Percentiles rank a stretch among this genome's conserved stretches.
Conservation (phyloP, 495 filamentous ascomycete species). For the Podospora tetraspora region DNA sequence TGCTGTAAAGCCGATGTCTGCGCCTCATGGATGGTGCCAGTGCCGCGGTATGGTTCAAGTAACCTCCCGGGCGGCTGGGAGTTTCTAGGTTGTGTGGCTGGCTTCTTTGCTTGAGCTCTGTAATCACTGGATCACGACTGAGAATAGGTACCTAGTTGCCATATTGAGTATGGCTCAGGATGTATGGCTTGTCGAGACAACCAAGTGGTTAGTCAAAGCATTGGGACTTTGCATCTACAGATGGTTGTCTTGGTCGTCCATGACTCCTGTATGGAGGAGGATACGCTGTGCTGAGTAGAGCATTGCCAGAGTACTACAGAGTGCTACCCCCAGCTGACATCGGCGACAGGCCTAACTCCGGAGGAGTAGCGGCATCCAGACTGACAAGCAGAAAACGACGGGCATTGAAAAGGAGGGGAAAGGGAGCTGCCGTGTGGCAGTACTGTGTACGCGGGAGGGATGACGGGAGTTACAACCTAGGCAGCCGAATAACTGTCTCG, state of each 20-base stretch:
- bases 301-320: not conserved
- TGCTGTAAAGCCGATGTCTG: not conserved
- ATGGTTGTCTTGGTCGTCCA: not conserved
- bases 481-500: not conserved
- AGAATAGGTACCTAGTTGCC: not conserved
- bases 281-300: not conserved
- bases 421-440: not conserved
- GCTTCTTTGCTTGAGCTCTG: not conserved
- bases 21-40: not conserved
- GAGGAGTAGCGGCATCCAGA: not conserved
- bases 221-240: not conserved
- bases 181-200: too few relatives aligned
- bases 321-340: not conserved
- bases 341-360: not conserved
- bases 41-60: too few relatives aligned
- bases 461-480: not conserved
- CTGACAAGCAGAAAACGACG: not conserved
- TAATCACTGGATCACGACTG: not conserved
- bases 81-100: too few relatives aligned
- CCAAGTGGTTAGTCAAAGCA: not conserved
- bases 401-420: not conserved
- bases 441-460: not conserved
- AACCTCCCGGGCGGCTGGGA: too few relatives aligned
- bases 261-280: not conserved
- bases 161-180: not conserved